phyloP scores from a whole-genome alignment of 805 yeast genomes.

The Saccharomycopsis javanensis region DNA sequence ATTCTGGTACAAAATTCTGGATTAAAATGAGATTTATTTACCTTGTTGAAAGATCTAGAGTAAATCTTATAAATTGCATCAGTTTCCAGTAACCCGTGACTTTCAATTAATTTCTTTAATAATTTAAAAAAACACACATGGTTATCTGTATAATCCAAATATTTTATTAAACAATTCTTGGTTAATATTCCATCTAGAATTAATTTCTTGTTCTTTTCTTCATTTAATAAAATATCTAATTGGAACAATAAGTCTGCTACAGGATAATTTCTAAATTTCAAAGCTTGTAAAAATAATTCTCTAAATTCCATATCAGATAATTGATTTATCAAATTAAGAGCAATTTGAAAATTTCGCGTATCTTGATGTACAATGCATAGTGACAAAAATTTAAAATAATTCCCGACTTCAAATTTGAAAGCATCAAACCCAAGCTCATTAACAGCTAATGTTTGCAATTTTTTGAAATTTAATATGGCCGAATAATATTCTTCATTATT shows the following conservation, averaged over 20 bases:
- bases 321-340: not conserved
- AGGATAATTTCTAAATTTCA: not conserved
- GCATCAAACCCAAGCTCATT: constrained; percentile 1
- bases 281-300: not conserved
- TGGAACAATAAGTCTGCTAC: not conserved
- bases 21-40: not conserved
- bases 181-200: not conserved
- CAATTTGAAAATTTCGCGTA: not conserved
- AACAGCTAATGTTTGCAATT: not conserved
- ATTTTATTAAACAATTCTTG: not conserved
- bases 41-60: not conserved
- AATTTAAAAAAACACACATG: not conserved
- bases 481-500: constrained; percentile 1
- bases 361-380: not conserved
- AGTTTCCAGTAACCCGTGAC: not conserved
- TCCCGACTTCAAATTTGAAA: not conserved
- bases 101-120: not conserved
- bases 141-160: not conserved
- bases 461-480: not conserved
- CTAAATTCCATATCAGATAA: not conserved
- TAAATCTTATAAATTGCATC: not conserved
- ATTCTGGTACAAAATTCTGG: not conserved
- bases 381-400: not conserved
- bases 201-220: not conserved
- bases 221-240: not conserved